Base-by-base conservation (phyloP, 352 stramenopile species). In the Thalassiosira mediterranea region DNA sequence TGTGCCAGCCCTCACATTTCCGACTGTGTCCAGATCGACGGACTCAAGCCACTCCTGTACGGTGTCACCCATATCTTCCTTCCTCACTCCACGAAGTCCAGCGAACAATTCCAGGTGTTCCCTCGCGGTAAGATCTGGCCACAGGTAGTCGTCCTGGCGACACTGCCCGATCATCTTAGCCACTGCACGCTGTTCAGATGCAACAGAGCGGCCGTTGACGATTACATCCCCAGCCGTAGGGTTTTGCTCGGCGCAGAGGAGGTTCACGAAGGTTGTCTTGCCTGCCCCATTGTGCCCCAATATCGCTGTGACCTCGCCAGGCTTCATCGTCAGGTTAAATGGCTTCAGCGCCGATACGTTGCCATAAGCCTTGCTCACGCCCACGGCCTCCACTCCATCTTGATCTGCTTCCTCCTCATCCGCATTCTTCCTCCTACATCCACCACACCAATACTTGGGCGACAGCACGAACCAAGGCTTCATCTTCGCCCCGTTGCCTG, bases 211-310 rank as follows among this genome's bases (percentile, higher is more conserved):
- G 15, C 94, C 94, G 47, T 91, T 90, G 4, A 98, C 85, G 15
- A 52, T 81, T 3, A 94, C 94, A 4, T 93, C 89, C n/a, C 96
- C 96, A 25, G 75, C 75, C 0, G 94, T 94, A 5, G 95, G 68
- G 21, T 94, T 66, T 31, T 95, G 86, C 65, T 97, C 91, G 23
- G 95, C 95, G n/a, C 94, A 97, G 1, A 98, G 79, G 84, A 98
- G 96, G 71, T 97, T 97, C 72, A 97, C 96, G 4, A 96, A 97
- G 21, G 96, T 97, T 4, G 94, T 97, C 76, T 98, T 98, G 32
- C 73, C 73, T 42, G 44, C 44, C 17, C 44, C 44, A 31, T 51
- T 63, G 19, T 49, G 54, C 56, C 56, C 62, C 10, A 72, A 49
- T 15, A 76, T 49, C 34, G 68, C 68, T 26, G 73, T 86, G 1